These are phyloP conservation scores for Phyllachora maydis DNA, from an alignment of 2,329 filamentous ascomycete species.

Conservation along the genomic window DNA sequence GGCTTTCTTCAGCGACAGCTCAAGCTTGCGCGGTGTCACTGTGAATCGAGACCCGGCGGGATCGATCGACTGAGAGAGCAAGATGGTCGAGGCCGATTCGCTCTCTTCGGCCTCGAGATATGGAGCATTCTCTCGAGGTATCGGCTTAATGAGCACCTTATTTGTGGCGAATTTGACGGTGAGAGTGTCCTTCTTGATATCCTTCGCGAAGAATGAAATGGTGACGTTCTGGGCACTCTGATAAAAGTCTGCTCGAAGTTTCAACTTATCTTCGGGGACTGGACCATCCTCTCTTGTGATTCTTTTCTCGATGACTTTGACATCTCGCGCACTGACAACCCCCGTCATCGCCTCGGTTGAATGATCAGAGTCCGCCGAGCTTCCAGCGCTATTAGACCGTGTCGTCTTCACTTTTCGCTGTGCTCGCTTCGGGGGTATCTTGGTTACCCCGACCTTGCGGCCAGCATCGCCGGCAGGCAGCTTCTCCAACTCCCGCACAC, in stretches of 20 bases:
- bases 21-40: conserved; percentile 12
- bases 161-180: conserved; percentile 6
- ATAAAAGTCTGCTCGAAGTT: conserved; percentile 18
- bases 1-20: conserved; percentile 11
- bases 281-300: conserved; percentile 4
- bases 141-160: conserved; percentile 5
- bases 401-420: conserved; percentile 8
- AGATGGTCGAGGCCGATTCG: conserved; percentile 7
- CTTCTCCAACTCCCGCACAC: conserved; percentile 20
- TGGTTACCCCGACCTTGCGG: conserved; percentile 20
- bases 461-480: conserved; percentile 21
- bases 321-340: too few species aligned
- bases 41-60: conserved; percentile 6
- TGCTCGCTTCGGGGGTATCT: conserved; percentile 11
- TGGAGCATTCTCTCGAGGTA: conserved; percentile 7
- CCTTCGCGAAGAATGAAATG: conserved; percentile 18
- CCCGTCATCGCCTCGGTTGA: too few species aligned
- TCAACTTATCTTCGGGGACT: conserved; percentile 9
- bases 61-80: conserved; percentile 8
- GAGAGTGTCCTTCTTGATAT: conserved; percentile 9
- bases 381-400: too few species aligned
- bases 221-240: conserved; percentile 16
- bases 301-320: too few species aligned
- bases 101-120: conserved; percentile 7
- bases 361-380: too few species aligned